These are phyloP conservation scores for Cucurbita moschata DNA, from an alignment of 306 rosid genomes.

Conservation along the genomic window DNA sequence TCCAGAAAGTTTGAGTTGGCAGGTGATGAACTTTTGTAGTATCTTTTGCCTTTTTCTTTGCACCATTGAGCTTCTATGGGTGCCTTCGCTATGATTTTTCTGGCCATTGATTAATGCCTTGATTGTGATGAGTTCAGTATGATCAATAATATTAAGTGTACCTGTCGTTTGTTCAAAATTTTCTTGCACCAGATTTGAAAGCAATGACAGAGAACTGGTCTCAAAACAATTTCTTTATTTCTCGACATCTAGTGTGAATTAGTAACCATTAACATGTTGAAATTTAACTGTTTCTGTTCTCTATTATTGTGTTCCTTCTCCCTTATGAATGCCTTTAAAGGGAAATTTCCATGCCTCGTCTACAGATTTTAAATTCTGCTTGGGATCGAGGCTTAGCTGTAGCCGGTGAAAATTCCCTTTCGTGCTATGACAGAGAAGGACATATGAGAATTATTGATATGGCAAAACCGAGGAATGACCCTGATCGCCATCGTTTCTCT, in stretches of 20 bases:
- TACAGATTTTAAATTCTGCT: conserved; percentile 65
- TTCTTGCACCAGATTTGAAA: background rate
- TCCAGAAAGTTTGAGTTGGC: conserved; percentile 89
- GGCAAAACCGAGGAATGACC: conserved; percentile 83
- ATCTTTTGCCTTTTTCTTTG: background rate
- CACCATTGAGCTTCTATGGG: background rate
- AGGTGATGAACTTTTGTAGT: conserved; percentile 34
- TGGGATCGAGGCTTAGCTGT: conserved; percentile 68
- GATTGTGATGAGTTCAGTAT: background rate
- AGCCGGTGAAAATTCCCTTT: conserved; percentile 75
- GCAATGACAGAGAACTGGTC: background rate
- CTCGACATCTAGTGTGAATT: background rate
- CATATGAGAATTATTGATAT: conserved; percentile 56
- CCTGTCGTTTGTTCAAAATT: background rate
- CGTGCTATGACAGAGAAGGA: conserved; percentile 72
- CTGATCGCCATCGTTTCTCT: conserved; percentile 67
- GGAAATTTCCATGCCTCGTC: conserved; percentile 3
- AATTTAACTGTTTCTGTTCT: background rate
- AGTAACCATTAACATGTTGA: background rate
- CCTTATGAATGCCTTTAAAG: background rate
- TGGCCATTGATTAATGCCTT: background rate
- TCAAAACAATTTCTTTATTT: background rate
- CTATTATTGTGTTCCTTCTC: background rate
- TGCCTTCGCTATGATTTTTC: background rate
- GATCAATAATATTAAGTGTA: background rate